Evolutionary conservation across 2,329 filamentous ascomycete species (phyloP), one percentile per base, ranked within the genome.

Genomic region (Ilyonectria destructans): DNA sequence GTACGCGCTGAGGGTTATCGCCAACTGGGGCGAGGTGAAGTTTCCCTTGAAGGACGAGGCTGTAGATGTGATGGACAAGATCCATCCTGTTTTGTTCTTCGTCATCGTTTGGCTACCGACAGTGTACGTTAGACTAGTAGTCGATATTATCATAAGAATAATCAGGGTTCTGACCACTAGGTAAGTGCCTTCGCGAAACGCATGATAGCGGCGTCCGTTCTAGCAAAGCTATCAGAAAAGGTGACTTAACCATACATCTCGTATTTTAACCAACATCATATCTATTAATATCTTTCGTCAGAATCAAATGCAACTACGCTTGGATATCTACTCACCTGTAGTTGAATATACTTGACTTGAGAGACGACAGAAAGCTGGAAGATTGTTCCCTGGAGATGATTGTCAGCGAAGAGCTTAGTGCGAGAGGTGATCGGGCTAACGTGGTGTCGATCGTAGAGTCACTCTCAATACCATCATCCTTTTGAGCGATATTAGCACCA

Each of bases 31-130:
- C 46, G 4, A 26, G 46, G 46, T 51, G 46, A 23, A 51, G 46
- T 17, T 51, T 51, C 12, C 46, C 46, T 26, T 26, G 10, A 12
- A 51, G 26, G 12, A 51, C 15, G 21, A 51, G 46, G 19, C 13
- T 51, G 46, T 51, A 51, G 12, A 51, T 51, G 46, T 51, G 46
- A 51, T 51, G 46, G 23, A 51, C 21, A 1, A 51, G 26, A 31
- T 31, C 46, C 46, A 51, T 51, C 3, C 46, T 19, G 19, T 9
- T 51, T 31, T 51, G 46, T 31, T 51, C 46, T 31, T 51, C 21
- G 26, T 51, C 46, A n/a, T 51, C 46, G 21, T 51, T 51, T 26
- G 46, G 46, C 46, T 51, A 31, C 26, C 8, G 9, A 23, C 23
- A 26, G 13, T 3, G 23, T 9, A 3, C 37, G n/a, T 51, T 29